phyloP scores from a whole-genome alignment of 2,329 filamentous ascomycete genomes.

The Allantophomopsis cytisporea region DNA sequence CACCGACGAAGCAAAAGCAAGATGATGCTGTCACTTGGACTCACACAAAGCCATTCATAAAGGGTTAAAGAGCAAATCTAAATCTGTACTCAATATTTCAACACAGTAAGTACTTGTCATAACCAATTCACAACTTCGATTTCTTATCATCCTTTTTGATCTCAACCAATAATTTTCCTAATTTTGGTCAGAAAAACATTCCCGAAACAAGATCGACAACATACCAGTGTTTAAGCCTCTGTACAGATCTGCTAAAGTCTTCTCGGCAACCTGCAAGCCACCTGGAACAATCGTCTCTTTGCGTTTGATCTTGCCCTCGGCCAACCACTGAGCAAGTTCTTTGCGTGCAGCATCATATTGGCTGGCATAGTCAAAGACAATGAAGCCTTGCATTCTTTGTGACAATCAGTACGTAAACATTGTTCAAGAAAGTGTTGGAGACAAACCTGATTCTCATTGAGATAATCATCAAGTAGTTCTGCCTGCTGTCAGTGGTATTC shows the following conservation, averaged over 20 bases:
- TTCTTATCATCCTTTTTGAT: constrained; percentile 24
- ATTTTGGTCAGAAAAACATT: not conserved
- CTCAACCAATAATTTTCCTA: constrained; percentile 40
- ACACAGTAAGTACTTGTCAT: no score
- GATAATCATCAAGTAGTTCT: constrained; percentile 37
- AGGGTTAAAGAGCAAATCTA: no score
- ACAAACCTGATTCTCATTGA: constrained; percentile 35
- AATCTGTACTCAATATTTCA: no score
- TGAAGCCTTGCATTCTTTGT: constrained; percentile 54
- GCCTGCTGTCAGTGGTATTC: constrained; percentile 1
- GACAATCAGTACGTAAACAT: constrained; percentile 10
- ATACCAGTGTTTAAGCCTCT: constrained; percentile 56
- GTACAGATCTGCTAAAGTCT: constrained; percentile 50
- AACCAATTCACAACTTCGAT: constrained; percentile 17
- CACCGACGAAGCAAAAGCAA: no score
- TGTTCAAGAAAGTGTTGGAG: not conserved
- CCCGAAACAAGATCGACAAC: constrained; percentile 1
- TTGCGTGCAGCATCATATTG: constrained; percentile 42
- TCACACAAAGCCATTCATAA: no score
- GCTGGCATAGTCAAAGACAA: constrained; percentile 53
- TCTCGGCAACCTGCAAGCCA: constrained; percentile 50
- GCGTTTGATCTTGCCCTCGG: constrained; percentile 57
- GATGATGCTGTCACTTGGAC: no score
- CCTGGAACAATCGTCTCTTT: constrained; percentile 59
- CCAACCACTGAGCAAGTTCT: constrained; percentile 54